Base-by-base conservation (phyloP, 768 basidiomycete genomes). In the Termitomyces sp. region DNA sequence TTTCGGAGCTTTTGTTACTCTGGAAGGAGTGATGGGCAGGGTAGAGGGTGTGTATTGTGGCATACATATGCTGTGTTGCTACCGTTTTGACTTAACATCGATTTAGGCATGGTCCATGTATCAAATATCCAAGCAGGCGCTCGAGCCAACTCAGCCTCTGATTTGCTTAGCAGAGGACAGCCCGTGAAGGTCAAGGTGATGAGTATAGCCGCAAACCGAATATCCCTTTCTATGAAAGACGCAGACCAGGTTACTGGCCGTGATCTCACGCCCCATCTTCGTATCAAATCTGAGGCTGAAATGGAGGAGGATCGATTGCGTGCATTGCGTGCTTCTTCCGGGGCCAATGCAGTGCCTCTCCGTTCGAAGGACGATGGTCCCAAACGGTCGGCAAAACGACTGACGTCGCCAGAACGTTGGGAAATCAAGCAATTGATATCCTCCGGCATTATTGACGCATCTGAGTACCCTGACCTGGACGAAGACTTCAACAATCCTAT, bases 381-480 rank as follows among this genome's bases (percentile, higher is more conserved):
- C 9, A 81, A 86, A 16, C 84, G 87, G 33, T 91, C 89, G 2
- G 93, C 94, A 0, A 95, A 94, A 68, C 84, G 96, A 16, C 76
- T 98, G 57, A 95, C 95, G 1, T 95, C 92, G 7, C 97, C 97
- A 1, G 97, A 99, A 72, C 86, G 97, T 30, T 99, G 97, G 95
- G 97, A 99, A 76, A 95, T 99, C 73, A 98, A 98, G 72, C 97
- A 98, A 70, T 84, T 99, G 56, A 97, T 98, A 55, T 91, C 97
- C 0, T 97, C 95, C 32, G 97, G 97, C 43, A 91, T 87, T 16
- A 83, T 98, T 55, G 87, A 88, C 62, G 89, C 95, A 12, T 89
- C 95, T 4, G 97, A 98, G 70, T 96, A 95, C 66, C 95, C 94
- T 2, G 92, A 96, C 32, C 77, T 97, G 52, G 92, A 95, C 62